Evolutionary conservation across 805 yeast genomes (phyloP), one percentile per base, ranked within the genome.

Genomic region (Kluyveromyces nonfermentans): DNA sequence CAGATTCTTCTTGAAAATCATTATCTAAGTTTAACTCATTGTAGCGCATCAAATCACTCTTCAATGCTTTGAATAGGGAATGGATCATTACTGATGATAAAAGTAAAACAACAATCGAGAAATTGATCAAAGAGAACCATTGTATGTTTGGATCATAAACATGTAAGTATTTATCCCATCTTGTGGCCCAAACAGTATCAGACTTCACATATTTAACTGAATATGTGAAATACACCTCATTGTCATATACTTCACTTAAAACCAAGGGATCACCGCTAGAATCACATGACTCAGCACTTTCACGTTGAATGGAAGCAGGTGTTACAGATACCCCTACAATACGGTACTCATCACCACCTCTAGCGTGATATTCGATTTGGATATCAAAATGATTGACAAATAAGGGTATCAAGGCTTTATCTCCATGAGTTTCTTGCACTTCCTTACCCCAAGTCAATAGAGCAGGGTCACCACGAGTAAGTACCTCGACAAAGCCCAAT

Each of bases 121-220:
- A 87, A 67, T 88, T 88, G 52, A 88, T 68, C 54, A 93, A 75
- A 1, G 97, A 87, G 56, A 88, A 85, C 97, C 97, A 90, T 68
- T 93, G 97, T 54, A 93, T 85, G 59, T 83, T 82, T 45, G 97
- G 94, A 59, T 86, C 95, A 61, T 81, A 84, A 19, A 85, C 93
- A 55, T 86, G 94, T 56, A 93, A 71, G 62, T 93, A 93, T 64
- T 87, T 86, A 64, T 93, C 98, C 98, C 98, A 93, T 68, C 98
- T 80, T 2, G 97, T 90, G 30, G 97, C 97, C 97, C 97, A 93
- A 4, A 80, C 77, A 2, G 93, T 85, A 5, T 70, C 71, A 7
- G 90, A 82, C 43, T 74, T 75, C 17, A 67, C 62, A 72, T 90
- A 93, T 31, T 61, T 67, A 16, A 90, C 93, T 2, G 93, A 80